These are phyloP conservation scores for Lipomyces kockii DNA, from an alignment of 805 yeast genomes.

Conservation along the genomic window DNA sequence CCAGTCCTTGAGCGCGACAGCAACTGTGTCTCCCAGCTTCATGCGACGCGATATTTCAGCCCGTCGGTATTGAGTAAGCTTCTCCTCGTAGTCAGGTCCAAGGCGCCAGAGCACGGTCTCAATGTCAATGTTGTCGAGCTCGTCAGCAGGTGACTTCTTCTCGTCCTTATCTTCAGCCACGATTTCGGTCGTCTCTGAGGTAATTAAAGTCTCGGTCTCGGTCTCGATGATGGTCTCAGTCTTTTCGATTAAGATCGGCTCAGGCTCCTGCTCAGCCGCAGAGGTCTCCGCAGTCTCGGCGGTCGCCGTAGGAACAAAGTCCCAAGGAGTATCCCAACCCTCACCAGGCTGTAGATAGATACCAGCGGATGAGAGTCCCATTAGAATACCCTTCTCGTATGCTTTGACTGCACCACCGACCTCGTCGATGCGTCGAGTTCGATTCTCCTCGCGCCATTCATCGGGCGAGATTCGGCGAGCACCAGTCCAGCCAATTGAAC, in stretches of 20 bases:
- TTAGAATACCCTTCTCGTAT: constrained; percentile 70
- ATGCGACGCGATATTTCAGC: constrained; percentile 36
- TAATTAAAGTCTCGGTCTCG: constrained; percentile 8
- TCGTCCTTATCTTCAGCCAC: neutral
- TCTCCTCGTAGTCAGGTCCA: constrained; percentile 33
- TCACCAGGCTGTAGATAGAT: constrained; percentile 72
- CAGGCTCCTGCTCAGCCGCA: constrained; percentile 13
- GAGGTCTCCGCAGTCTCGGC: constrained; percentile 75
- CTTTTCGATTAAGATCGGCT: constrained; percentile 4
- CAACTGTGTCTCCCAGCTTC: constrained; percentile 37
- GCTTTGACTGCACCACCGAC: constrained; percentile 80
- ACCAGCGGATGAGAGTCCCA: constrained; percentile 61
- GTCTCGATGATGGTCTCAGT: constrained; percentile 12
- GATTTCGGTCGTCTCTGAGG: constrained; percentile 6
- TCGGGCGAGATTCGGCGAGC: constrained; percentile 71
- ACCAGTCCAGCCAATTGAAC: constrained; percentile 92
- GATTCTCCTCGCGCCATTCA: constrained; percentile 71
- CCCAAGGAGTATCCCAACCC: constrained; percentile 58
- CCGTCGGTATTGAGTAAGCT: constrained; percentile 30
- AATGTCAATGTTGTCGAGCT: constrained; percentile 13
- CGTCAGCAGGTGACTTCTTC: constrained; percentile 7
- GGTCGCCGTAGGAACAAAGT: constrained; percentile 23
- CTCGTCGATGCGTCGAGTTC: constrained; percentile 64
- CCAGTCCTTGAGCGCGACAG: constrained; percentile 37
- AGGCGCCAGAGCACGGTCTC: constrained; percentile 29